These are phyloP conservation scores for Piromyces sp. DNA, from an alignment of 192 early-diverging fungal species.

Conservation along the genomic window DNA sequence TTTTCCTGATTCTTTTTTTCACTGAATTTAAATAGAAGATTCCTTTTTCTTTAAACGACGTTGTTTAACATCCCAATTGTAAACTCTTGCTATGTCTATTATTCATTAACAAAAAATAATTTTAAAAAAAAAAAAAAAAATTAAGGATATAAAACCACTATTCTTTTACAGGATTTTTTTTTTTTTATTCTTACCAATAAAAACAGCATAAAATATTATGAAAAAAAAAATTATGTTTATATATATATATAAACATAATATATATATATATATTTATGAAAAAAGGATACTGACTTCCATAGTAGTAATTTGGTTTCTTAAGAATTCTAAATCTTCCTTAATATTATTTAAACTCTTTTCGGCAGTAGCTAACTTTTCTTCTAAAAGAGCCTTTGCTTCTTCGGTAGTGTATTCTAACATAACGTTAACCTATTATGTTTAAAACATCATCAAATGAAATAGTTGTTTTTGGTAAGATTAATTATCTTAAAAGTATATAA, in stretches of 20 bases:
- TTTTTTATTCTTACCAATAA: no score
- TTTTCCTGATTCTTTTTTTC: no score
- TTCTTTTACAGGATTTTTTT: no score
- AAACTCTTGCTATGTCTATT: slow-evolving; percentile 77
- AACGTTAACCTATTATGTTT: slow-evolving; percentile 80
- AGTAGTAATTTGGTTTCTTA: slow-evolving; percentile 95
- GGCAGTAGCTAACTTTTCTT: slow-evolving; percentile 56
- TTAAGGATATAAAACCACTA: slow-evolving; percentile 5
- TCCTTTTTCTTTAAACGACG: slow-evolving; percentile 24
- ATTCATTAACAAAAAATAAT: neutral
- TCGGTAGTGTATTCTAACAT: slow-evolving; percentile 90
- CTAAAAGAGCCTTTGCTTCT: slow-evolving; percentile 65
- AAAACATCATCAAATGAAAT: no score
- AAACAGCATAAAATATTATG: no score
- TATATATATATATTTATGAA: no score
- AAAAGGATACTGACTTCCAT: slow-evolving; percentile 78
- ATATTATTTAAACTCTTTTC: slow-evolving; percentile 51
- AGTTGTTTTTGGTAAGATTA: no score
- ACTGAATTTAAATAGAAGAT: neutral
- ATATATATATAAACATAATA: neutral
- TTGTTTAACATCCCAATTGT: slow-evolving; percentile 93
- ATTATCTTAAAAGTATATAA: no score
- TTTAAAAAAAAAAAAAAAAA: neutral
- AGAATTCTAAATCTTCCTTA: slow-evolving; percentile 76
- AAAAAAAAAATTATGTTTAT: neutral